These are phyloP conservation scores for Pestalotiopsis sp. DNA, from an alignment of 2,329 filamentous ascomycete species.

Conservation along the genomic window DNA sequence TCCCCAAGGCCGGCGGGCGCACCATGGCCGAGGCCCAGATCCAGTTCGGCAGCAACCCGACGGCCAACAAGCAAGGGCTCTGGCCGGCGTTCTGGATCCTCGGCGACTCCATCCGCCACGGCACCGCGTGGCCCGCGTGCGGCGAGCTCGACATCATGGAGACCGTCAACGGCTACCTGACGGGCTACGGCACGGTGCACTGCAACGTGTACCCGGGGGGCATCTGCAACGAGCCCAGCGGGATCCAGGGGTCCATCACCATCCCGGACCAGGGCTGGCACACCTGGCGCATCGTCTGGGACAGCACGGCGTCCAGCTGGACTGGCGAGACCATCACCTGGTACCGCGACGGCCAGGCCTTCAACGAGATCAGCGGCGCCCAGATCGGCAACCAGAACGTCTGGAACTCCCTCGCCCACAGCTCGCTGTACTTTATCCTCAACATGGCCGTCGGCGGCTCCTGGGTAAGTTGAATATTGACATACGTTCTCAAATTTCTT, in stretches of 20 bases:
- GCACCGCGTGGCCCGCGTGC: constrained; percentile 39
- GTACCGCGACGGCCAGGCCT: constrained; percentile 45
- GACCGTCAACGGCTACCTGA: constrained; percentile 37
- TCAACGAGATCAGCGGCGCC: constrained; percentile 42
- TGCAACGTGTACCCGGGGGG: constrained; percentile 40
- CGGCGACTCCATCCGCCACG: constrained; percentile 38
- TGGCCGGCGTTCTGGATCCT: constrained; percentile 50
- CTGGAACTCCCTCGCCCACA: constrained; percentile 45
- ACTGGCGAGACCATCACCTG: constrained; percentile 47
- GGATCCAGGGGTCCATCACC: constrained; percentile 25
- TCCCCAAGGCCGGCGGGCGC: constrained; percentile 37
- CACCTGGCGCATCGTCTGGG: constrained; percentile 32
- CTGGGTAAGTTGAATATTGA: neutral
- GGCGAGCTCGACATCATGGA: constrained; percentile 49
- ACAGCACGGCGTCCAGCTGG: constrained; percentile 45
- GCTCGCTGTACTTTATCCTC: constrained; percentile 45
- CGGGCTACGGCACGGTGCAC: constrained; percentile 39
- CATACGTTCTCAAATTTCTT: neutral
- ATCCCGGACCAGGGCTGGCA: constrained; percentile 17
- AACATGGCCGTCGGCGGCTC: constrained; percentile 46
- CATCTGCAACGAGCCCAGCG: constrained; percentile 41
- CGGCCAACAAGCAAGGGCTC: constrained; percentile 35
- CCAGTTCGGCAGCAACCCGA: constrained; percentile 32
- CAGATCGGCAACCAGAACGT: constrained; percentile 38
- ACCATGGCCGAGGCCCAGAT: constrained; percentile 40